Conservation (phyloP, 2,329 filamentous ascomycete genomes). For the Dissoconium aciculare region DNA sequence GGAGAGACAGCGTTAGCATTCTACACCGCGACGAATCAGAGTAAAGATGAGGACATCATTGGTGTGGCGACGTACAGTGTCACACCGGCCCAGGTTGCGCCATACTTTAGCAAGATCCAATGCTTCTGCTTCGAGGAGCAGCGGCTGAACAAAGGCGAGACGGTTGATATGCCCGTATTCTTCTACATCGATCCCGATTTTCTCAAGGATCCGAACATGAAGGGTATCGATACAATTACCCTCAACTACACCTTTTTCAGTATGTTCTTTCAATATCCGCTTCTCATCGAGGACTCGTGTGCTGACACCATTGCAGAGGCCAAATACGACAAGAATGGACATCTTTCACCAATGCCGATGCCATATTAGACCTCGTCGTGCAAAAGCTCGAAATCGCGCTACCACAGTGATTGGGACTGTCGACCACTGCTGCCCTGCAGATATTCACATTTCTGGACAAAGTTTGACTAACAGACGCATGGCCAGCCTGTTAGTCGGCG, state of each 20-base stretch:
- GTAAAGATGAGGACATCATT: constrained; percentile 74
- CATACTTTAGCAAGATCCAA: constrained; percentile 98
- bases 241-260: constrained; percentile 97
- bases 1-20: constrained; percentile 96
- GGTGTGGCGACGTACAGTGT: constrained; percentile 97
- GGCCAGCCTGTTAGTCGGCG: too few species aligned
- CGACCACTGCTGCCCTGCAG: too few species aligned
- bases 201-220: constrained; percentile 83
- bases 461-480: too few species aligned
- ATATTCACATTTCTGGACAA: too few species aligned
- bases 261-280: constrained; percentile 35
- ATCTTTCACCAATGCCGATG: constrained; percentile 43
- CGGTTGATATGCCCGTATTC: constrained; percentile 98
- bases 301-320: constrained; percentile 44
- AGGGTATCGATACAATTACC: constrained; percentile 84
- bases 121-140: constrained; percentile 98
- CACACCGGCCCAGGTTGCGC: constrained; percentile 85
- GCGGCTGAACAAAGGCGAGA: constrained; percentile 83
- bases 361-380: constrained; percentile 8
- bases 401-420: too few species aligned
- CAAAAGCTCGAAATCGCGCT: too few species aligned
- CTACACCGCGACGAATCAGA: constrained; percentile 89
- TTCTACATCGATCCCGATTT: constrained; percentile 98
- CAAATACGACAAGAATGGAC: constrained; percentile 68
- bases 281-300: constrained; percentile 1